A percentile compares a stretch with the other conserved stretches of the same genome.
Evolutionary conservation across 805 yeast genomes (phyloP).

Genomic region (Hermanozyma aechmeae): DNA sequence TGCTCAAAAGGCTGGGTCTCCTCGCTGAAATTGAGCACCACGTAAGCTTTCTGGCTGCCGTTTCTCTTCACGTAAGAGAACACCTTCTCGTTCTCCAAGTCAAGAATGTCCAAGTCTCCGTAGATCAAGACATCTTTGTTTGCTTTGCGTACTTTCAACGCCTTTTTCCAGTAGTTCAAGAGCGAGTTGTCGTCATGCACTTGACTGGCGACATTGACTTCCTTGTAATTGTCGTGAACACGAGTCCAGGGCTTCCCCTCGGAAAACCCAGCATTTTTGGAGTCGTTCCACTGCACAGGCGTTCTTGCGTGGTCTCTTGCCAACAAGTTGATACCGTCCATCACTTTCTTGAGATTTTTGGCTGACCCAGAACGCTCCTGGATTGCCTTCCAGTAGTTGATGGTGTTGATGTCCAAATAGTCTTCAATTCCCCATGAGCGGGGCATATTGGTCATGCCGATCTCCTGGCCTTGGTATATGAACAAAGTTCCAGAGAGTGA

Average conservation of each 20-base stretch:
- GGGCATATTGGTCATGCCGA: conserved; percentile 45
- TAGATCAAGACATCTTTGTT: background rate
- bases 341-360: background rate
- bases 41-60: conserved; percentile 14
- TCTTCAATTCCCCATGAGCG: conserved; percentile 37
- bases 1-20: conserved; percentile 20
- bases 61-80: background rate
- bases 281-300: background rate
- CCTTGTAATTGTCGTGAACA: background rate
- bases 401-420: conserved; percentile 41
- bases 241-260: background rate
- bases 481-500: conserved; percentile 46
- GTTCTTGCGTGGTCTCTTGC: background rate
- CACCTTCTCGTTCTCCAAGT: background rate
- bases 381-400: conserved; percentile 30
- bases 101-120: background rate
- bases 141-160: background rate
- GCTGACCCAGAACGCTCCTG: conserved; percentile 11
- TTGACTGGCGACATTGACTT: background rate
- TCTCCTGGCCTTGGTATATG: conserved; percentile 55
- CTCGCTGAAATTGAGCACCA: conserved; percentile 35
- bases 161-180: background rate
- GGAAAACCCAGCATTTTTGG: background rate
- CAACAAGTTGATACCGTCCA: background rate
- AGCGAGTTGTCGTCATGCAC: background rate